A percentile compares a stretch with the other conserved stretches of the same genome.
phyloP scores from a whole-genome alignment of 352 stramenopile species.

The Plasmopara muralis region DNA sequence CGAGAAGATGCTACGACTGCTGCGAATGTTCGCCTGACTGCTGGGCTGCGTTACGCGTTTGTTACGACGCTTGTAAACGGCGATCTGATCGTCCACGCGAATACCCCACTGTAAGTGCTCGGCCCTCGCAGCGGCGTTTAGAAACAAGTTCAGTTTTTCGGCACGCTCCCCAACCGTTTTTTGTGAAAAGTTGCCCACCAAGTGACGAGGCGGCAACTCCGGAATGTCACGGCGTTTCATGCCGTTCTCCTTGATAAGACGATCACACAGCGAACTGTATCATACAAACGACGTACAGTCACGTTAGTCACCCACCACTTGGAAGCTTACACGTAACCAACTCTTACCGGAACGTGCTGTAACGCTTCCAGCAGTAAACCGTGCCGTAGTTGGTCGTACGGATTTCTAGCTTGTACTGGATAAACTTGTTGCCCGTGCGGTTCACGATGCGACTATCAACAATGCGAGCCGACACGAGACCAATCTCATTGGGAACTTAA shows the following conservation, averaged over 20 bases:
- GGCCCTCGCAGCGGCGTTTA: conserved; percentile 64
- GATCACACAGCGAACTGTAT: conserved; percentile 67
- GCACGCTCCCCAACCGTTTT: conserved; percentile 75
- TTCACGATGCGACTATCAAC: conserved; percentile 82
- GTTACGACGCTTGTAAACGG: conserved; percentile 85
- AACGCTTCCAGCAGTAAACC: conserved; percentile 84
- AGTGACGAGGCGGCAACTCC: conserved; percentile 74
- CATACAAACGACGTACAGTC: conserved; percentile 1
- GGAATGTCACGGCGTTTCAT: conserved; percentile 81
- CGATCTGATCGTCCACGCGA: conserved; percentile 81
- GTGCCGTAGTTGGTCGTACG: conserved; percentile 84
- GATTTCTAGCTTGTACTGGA: conserved; percentile 88
- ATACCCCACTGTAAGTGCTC: conserved; percentile 86
- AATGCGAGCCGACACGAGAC: conserved; percentile 71
- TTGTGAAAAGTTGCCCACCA: conserved; percentile 80
- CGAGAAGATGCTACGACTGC: conserved; percentile 57
- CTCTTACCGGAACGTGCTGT: conserved; percentile 77
- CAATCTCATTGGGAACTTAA: conserved; percentile 77
- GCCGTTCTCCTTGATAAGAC: conserved; percentile 79
- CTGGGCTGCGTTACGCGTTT: conserved; percentile 48
- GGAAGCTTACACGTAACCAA: conserved; percentile 2
- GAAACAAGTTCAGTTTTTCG: conserved; percentile 82
- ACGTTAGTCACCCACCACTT: conserved; percentile 3
- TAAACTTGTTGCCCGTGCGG: conserved; percentile 80
- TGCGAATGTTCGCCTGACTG: conserved; percentile 27